Percentiles rank a stretch among this genome's conserved stretches.
These are phyloP conservation scores for Neofusicoccum sp. DNA, from an alignment of 2,329 filamentous ascomycete genomes.

Conservation along the genomic window DNA sequence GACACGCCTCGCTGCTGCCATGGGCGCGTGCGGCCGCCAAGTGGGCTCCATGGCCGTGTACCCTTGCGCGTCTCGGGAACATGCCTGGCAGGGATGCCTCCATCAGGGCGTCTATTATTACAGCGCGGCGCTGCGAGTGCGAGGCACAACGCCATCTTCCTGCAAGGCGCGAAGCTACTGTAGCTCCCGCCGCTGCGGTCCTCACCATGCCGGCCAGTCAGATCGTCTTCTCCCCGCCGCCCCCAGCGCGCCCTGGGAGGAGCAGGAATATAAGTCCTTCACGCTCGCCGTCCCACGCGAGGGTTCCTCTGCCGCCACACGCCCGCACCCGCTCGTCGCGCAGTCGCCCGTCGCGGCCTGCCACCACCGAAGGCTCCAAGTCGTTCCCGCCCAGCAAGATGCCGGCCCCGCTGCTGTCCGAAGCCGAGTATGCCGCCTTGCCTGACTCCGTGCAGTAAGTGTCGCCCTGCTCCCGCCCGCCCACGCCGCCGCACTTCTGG, in stretches of 20 bases:
- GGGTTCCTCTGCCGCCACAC: background rate
- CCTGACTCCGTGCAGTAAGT: conserved; percentile 49
- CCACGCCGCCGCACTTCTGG: conserved; percentile 14
- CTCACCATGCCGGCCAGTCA: conserved; percentile 8
- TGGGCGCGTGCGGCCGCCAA: background rate
- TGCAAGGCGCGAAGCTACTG: conserved; percentile 19
- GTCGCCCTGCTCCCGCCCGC: background rate
- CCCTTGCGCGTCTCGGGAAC: conserved; percentile 1
- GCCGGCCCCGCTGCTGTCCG: conserved; percentile 30
- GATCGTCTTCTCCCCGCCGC: conserved; percentile 12
- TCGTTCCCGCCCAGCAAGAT: conserved; percentile 14
- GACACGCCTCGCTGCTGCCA: background rate
- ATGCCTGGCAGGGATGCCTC: conserved; percentile 5
- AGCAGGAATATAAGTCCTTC: conserved; percentile 17
- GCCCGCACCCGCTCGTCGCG: conserved; percentile 8
- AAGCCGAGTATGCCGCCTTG: conserved; percentile 46
- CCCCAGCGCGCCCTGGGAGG: conserved; percentile 10
- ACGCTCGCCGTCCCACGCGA: background rate
- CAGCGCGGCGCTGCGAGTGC: conserved; percentile 13
- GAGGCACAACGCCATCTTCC: conserved; percentile 17
- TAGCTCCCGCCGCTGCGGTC: conserved; percentile 14
- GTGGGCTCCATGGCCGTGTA: background rate
- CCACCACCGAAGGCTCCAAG: conserved; percentile 10
- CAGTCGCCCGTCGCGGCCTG: conserved; percentile 9
- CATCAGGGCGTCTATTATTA: conserved; percentile 19